Conservation (phyloP, 78 protist genomes). For the Speleostelium caveatum region DNA sequence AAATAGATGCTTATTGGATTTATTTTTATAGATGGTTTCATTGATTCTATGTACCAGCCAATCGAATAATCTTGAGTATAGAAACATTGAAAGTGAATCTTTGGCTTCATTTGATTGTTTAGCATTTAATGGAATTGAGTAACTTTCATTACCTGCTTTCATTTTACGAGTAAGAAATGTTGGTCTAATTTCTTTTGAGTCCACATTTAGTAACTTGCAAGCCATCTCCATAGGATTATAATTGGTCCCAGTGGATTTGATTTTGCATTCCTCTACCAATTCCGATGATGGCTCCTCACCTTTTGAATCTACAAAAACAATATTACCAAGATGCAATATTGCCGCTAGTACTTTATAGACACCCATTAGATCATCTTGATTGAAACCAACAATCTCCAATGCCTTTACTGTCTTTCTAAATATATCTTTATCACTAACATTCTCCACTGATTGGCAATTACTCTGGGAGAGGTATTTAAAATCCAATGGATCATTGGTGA, state of each 20-base stretch:
- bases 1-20: slow-evolving; percentile 33
- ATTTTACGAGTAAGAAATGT: slow-evolving; percentile 31
- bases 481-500: background rate
- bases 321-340: slow-evolving; percentile 86
- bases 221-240: slow-evolving; percentile 20
- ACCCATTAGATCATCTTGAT: slow-evolving; percentile 48
- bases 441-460: slow-evolving; percentile 48
- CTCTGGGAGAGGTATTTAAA: slow-evolving; percentile 22
- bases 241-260: background rate
- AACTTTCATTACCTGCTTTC: slow-evolving; percentile 72
- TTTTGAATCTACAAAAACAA: slow-evolving; percentile 22
- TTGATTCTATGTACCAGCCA: slow-evolving; percentile 82
- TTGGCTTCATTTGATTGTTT: slow-evolving; percentile 53
- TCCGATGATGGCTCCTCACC: slow-evolving; percentile 2
- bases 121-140: slow-evolving; percentile 6
- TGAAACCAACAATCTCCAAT: slow-evolving; percentile 62
- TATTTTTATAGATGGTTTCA: slow-evolving; percentile 5
- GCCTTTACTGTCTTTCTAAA: slow-evolving; percentile 70
- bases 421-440: slow-evolving; percentile 34
- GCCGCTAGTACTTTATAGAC: slow-evolving; percentile 71
- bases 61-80: slow-evolving; percentile 65
- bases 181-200: background rate
- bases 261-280: background rate
- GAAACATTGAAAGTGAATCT: slow-evolving; percentile 80
- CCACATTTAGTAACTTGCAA: slow-evolving; percentile 17